phyloP scores from a whole-genome alignment of 352 stramenopile genomes.

The Phytophthora ramorum region DNA sequence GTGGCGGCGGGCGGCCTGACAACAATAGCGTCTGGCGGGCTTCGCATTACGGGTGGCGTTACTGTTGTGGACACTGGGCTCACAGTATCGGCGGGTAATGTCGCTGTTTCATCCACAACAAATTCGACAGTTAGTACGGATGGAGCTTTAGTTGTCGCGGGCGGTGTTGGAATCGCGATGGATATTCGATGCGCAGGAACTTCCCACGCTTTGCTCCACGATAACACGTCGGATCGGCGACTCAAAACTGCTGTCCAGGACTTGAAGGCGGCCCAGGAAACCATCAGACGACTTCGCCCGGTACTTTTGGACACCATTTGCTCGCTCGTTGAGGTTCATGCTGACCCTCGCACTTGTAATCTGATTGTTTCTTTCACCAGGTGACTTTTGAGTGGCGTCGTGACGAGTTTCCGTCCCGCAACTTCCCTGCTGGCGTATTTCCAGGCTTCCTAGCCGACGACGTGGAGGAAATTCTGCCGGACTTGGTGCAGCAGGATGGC shows the following conservation, averaged over 20 bases:
- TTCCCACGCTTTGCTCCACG: slow-evolving; percentile 13
- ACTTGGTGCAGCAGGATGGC: slow-evolving; percentile 57
- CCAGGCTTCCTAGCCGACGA: slow-evolving; percentile 75
- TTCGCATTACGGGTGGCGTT: slow-evolving; percentile 28
- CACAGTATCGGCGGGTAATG: slow-evolving; percentile 24
- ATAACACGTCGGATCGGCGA: slow-evolving; percentile 42
- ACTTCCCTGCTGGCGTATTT: slow-evolving; percentile 46
- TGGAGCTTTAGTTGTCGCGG: slow-evolving; percentile 50
- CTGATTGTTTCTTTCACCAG: slow-evolving; percentile 21
- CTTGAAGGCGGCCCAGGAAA: slow-evolving; percentile 21
- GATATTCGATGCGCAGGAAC: slow-evolving; percentile 35
- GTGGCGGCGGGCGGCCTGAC: slow-evolving; percentile 1
- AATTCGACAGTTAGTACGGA: slow-evolving; percentile 11
- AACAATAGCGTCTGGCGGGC: slow-evolving; percentile 7
- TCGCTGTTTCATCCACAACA: slow-evolving; percentile 33
- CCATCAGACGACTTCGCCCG: slow-evolving; percentile 48
- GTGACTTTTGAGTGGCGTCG: slow-evolving; percentile 60
- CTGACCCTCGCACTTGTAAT: slow-evolving; percentile 6
- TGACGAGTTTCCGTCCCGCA: slow-evolving; percentile 47
- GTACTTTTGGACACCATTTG: slow-evolving; percentile 25
- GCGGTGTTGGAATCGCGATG: slow-evolving; percentile 43
- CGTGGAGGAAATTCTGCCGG: slow-evolving; percentile 59
- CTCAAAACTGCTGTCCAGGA: slow-evolving; percentile 45
- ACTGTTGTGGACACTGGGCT: slow-evolving; percentile 34
- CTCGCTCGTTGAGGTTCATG: not conserved